phyloP scores from a whole-genome alignment of 371 early-diverging fungal genomes.

The Catenaria anguillulae region DNA sequence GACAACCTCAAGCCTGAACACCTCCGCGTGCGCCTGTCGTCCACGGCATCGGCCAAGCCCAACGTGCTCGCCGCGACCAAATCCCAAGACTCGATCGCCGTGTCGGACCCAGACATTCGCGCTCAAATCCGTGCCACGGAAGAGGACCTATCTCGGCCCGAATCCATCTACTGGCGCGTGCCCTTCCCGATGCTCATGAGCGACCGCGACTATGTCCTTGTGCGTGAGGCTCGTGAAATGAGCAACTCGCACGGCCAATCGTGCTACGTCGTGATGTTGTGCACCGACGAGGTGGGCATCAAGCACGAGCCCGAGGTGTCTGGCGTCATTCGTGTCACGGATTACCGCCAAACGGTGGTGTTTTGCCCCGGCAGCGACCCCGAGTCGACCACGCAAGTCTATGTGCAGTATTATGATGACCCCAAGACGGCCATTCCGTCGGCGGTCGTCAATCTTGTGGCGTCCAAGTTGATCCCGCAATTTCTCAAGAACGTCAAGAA shows the following conservation, averaged over 20 bases:
- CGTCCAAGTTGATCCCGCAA: neutral
- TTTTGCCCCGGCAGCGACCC: conserved; percentile 6
- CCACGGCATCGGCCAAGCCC: neutral
- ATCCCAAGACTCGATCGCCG: neutral
- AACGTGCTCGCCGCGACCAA: neutral
- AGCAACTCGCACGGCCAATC: neutral
- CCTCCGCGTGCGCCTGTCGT: conserved; percentile 2
- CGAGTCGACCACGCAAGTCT: neutral
- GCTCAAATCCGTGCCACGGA: too few relatives aligned
- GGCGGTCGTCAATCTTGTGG: conserved; percentile 1
- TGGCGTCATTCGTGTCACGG: conserved; percentile 3
- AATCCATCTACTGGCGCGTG: conserved; percentile 9
- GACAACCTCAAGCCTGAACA: conserved; percentile 5
- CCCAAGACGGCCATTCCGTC: neutral
- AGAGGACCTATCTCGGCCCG: neutral
- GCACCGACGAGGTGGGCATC: neutral
- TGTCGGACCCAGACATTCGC: neutral
- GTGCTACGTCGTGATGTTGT: conserved; percentile 1
- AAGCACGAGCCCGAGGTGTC: neutral
- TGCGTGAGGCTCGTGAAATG: neutral
- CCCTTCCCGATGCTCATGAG: conserved; percentile 3
- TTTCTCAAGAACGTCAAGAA: neutral
- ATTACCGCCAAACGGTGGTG: conserved; percentile 5
- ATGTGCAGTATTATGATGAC: conserved; percentile 2
- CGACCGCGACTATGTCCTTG: conserved; percentile 5